Base-by-base conservation (phyloP, 345 rosid species). In the Populus deltoides region DNA sequence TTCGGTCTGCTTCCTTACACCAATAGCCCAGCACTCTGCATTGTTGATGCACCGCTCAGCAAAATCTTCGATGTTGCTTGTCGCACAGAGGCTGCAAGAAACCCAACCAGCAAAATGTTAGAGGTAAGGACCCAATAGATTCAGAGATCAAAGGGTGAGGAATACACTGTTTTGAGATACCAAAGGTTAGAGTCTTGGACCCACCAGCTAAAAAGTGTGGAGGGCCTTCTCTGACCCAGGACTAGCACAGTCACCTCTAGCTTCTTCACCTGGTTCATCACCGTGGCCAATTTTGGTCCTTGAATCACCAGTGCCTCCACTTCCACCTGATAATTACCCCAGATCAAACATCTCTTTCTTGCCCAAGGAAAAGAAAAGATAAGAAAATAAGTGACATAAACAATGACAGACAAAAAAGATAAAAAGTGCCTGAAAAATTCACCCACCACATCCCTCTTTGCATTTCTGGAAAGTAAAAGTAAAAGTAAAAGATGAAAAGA, bases 1-100 rank as follows among this genome's bases (percentile, higher is more conserved):
- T 70, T 81, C 89, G 91, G 97, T 89, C 87, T 92, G 99, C 86
- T 89, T 93, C 88, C 88, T 90, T 27, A 96, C 99, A 75, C 99
- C 98, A 24, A 97, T 85, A 27, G 98, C 90, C 76, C 92, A 82
- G 85, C 99, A 97, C 71, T 89, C 97, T 67, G 90, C 91, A 70
- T 81, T 87, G 73, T 84, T 85, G 85, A 96, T 93, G 86, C 98
- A 93, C 35, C 89, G 79, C 76, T 91, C 91, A 79, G 92, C 98
- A 80, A 96, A 87, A 80, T 87, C 95, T 66, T 96, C 95, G 74
- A 83, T 85, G 77, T 86, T 83, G 78, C 91, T 88, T 51, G 71
- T 85, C 80, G 98, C 99, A 82, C 93, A 86, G 43, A 96, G 81
- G 81, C 97, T 95, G 86, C 84, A 82, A 45, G n/a, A 43, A 33